phyloP scores from a whole-genome alignment of 345 rosid genomes.

The Pistacia integerrima region DNA sequence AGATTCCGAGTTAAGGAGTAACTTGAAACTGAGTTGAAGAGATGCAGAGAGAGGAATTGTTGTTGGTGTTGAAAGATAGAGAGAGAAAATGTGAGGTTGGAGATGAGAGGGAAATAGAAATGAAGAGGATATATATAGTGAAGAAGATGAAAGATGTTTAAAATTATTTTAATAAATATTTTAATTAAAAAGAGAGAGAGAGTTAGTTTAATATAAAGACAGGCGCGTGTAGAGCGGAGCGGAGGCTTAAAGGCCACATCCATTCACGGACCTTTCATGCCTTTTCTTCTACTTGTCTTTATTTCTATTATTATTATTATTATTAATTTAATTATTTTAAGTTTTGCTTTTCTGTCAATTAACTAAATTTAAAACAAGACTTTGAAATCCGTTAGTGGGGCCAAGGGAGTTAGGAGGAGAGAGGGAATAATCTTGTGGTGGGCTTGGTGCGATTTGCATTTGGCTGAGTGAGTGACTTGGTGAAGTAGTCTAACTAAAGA shows the following conservation, averaged over 20 bases:
- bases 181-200: not conserved
- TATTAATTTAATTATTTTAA: not conserved
- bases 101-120: conserved; percentile 24
- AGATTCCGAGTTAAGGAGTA: not conserved
- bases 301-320: not conserved
- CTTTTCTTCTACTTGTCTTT: not conserved
- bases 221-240: conserved; percentile 44
- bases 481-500: not conserved
- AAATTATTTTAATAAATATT: not conserved
- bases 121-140: conserved; percentile 43
- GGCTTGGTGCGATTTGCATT: not conserved
- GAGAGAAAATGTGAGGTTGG: conserved; percentile 32
- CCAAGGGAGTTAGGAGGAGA: conserved; percentile 30
- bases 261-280: conserved; percentile 32
- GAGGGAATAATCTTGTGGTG: conserved; percentile 3
- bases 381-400: conserved; percentile 44
- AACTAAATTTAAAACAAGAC: conserved; percentile 37
- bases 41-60: not conserved
- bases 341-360: conserved; percentile 21
- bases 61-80: conserved; percentile 19
- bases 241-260: conserved; percentile 14
- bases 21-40: too few species aligned
- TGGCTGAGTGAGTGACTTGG: not conserved
- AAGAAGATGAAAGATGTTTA: conserved; percentile 12
- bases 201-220: conserved; percentile 20